A percentile compares a stretch with the other conserved stretches of the same genome.
Conservation (phyloP, 768 basidiomycete genomes). For the Termitomyces bulborhizus region DNA sequence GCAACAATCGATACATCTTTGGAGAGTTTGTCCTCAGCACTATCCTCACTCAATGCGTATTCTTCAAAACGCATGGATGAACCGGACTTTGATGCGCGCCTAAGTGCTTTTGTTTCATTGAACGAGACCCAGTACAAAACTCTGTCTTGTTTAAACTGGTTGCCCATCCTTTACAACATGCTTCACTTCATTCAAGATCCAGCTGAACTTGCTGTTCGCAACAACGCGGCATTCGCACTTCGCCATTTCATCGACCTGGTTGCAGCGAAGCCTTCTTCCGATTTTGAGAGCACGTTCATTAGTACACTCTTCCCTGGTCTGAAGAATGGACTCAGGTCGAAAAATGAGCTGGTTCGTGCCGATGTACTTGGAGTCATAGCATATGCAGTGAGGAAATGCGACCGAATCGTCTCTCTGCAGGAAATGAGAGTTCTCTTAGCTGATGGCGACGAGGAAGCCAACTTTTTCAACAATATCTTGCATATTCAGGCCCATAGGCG, state of each 20-base stretch:
- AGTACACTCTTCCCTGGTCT: conserved; percentile 70
- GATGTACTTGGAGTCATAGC: conserved; percentile 80
- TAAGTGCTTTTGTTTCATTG: conserved; percentile 66
- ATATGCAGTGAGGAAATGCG: conserved; percentile 63
- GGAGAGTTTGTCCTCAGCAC: conserved; percentile 40
- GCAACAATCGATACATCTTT: conserved; percentile 42
- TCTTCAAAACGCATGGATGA: conserved; percentile 81
- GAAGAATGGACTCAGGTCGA: conserved; percentile 73
- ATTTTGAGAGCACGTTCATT: conserved; percentile 51
- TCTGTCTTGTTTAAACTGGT: conserved; percentile 61
- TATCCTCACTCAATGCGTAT: conserved; percentile 78
- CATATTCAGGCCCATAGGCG: conserved; percentile 93
- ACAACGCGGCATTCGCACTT: conserved; percentile 70
- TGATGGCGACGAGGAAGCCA: conserved; percentile 88
- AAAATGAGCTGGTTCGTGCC: conserved; percentile 79
- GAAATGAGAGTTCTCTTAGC: conserved; percentile 83
- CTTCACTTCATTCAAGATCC: conserved; percentile 86
- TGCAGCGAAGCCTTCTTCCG: conserved; percentile 31
- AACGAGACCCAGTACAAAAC: conserved; percentile 58
- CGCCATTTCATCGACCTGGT: conserved; percentile 71
- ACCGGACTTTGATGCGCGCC: conserved; percentile 85
- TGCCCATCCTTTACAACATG: conserved; percentile 77
- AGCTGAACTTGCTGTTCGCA: conserved; percentile 81
- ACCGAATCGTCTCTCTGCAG: conserved; percentile 50
- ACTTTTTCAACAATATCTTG: conserved; percentile 93